These are phyloP conservation scores for Fagus crenata DNA, from an alignment of 306 rosid genomes.

Conservation along the genomic window DNA sequence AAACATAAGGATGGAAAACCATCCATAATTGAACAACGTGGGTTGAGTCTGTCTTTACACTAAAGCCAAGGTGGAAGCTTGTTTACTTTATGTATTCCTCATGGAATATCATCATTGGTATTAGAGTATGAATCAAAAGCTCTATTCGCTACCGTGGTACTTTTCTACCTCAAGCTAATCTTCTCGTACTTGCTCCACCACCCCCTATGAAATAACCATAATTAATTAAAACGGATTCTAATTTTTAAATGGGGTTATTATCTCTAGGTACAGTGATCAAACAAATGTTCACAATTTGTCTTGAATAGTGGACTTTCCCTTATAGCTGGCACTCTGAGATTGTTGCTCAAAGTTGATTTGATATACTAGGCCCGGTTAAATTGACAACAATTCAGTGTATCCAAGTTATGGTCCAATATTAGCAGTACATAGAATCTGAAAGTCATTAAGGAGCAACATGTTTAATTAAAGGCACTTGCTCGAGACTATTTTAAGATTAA, in stretches of 20 bases:
- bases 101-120: slow-evolving; percentile 35
- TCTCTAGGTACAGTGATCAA: slow-evolving; percentile 27
- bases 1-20: slow-evolving; percentile 4
- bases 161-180: not conserved
- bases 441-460: not conserved
- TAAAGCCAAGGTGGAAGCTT: slow-evolving; percentile 62
- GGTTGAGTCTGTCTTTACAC: slow-evolving; percentile 62
- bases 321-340: slow-evolving; percentile 34
- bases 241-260: slow-evolving; percentile 11
- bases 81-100: slow-evolving; percentile 24
- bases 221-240: not conserved
- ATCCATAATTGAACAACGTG: slow-evolving; percentile 68
- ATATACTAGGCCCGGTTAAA: not conserved
- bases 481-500: not conserved
- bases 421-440: not conserved
- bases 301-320: slow-evolving; percentile 18
- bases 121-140: slow-evolving; percentile 34
- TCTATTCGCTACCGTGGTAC: slow-evolving; percentile 30
- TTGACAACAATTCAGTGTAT: slow-evolving; percentile 26
- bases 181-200: slow-evolving; percentile 30
- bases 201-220: not conserved
- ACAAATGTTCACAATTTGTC: not conserved
- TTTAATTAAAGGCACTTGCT: not conserved
- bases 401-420: slow-evolving; percentile 1
- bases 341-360: slow-evolving; percentile 22